phyloP scores from a whole-genome alignment of 2,329 filamentous ascomycete genomes.

The Colletotrichum destructivum region DNA sequence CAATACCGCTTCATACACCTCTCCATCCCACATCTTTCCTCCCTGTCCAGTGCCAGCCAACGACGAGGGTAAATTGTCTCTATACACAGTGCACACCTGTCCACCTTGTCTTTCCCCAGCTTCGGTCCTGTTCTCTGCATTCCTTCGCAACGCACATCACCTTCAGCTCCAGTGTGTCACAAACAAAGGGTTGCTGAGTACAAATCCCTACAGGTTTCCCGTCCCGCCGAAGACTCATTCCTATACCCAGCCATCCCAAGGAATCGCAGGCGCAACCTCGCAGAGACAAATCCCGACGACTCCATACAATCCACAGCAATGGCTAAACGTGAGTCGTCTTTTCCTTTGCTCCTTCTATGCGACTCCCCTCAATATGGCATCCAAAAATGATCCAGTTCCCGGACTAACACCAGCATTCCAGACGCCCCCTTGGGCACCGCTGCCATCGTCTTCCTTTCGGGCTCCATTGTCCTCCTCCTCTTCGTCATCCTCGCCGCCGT shows the following conservation, averaged over 20 bases:
- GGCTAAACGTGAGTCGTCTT: conserved; percentile 30
- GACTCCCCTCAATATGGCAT: neutral
- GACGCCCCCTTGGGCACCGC: conserved; percentile 59
- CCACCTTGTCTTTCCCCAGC: neutral
- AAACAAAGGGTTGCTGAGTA: conserved; percentile 23
- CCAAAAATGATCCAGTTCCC: neutral
- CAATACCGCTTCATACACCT: neutral
- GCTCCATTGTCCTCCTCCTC: conserved; percentile 68
- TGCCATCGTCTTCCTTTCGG: conserved; percentile 65
- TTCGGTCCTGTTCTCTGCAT: conserved; percentile 11
- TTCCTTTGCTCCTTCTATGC: neutral
- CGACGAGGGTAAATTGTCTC: conserved; percentile 3
- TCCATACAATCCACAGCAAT: conserved; percentile 9
- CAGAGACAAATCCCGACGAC: neutral
- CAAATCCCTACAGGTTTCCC: conserved; percentile 28
- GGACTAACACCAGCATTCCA: conserved; percentile 46
- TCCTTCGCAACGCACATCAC: conserved; percentile 18
- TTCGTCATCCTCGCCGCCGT: conserved; percentile 73
- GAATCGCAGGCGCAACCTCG: conserved; percentile 5
- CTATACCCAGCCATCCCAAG: conserved; percentile 26
- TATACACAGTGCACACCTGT: neutral
- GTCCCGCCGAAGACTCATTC: neutral
- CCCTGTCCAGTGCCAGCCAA: neutral
- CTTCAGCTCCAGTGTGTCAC: neutral
- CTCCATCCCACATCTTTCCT: neutral